Conservation (phyloP, 2,329 filamentous ascomycete species). For the Epichloe glyceriae region DNA sequence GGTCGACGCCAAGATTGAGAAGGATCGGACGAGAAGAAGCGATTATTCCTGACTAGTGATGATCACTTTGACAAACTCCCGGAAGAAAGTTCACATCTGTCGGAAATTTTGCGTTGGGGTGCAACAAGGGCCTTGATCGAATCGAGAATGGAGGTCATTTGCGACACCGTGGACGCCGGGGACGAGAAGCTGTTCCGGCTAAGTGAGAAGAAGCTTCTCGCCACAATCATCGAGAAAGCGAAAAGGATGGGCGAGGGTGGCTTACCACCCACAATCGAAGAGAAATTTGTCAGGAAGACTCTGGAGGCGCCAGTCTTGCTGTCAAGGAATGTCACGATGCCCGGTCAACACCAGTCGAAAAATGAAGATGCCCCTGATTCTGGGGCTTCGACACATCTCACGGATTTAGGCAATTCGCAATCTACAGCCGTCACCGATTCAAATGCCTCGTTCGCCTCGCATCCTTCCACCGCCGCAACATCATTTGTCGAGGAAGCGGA, state of each 20-base stretch:
- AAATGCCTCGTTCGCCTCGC: constrained; percentile 23
- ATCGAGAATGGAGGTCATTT: constrained; percentile 54
- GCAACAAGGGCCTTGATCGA: constrained; percentile 42
- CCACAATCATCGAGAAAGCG: constrained; percentile 58
- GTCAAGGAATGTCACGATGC: constrained; percentile 42
- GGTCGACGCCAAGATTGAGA: constrained; percentile 26
- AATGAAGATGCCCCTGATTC: constrained; percentile 9
- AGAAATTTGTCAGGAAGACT: constrained; percentile 63
- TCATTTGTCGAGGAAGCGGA: constrained; percentile 24
- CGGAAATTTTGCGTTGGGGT: constrained; percentile 37
- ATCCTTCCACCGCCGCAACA: constrained; percentile 32
- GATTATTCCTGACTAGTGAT: constrained; percentile 54
- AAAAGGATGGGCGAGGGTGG: constrained; percentile 48
- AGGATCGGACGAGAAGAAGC: constrained; percentile 37
- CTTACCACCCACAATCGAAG: constrained; percentile 71
- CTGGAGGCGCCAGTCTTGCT: constrained; percentile 66
- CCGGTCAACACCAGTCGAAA: constrained; percentile 5
- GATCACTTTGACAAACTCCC: constrained; percentile 57
- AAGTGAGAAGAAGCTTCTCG: constrained; percentile 56
- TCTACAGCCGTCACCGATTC: constrained; percentile 26
- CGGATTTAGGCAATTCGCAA: constrained; percentile 27
- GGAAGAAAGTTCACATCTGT: constrained; percentile 42
- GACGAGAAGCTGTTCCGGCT: constrained; percentile 78
- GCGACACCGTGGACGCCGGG: constrained; percentile 71
- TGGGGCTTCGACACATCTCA: constrained; percentile 10